Conservation (phyloP, 352 stramenopile genomes). For the Globisporangium iwayamae region DNA sequence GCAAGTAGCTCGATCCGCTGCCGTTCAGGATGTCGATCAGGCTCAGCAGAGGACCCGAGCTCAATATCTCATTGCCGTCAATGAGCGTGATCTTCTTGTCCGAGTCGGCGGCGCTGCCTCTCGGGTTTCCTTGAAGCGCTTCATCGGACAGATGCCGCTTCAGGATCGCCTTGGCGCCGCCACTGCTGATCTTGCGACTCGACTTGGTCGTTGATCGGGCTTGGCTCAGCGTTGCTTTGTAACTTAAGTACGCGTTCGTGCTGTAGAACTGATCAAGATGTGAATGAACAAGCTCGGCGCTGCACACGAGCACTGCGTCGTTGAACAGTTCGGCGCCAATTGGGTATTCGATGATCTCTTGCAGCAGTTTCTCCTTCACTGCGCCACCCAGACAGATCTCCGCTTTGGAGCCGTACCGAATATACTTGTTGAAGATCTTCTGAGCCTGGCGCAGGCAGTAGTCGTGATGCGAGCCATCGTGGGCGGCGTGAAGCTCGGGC, state of each 20-base stretch:
- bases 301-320: conserved; percentile 51
- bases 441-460: conserved; percentile 59
- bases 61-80: background rate
- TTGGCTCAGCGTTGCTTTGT: conserved; percentile 23
- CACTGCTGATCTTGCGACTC: background rate
- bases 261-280: conserved; percentile 61
- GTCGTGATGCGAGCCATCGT: conserved; percentile 37
- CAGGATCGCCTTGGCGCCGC: conserved; percentile 3
- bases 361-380: conserved; percentile 46
- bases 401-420: conserved; percentile 65
- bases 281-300: conserved; percentile 56
- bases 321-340: conserved; percentile 50
- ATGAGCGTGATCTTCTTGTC: background rate
- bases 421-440: conserved; percentile 81
- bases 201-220: background rate
- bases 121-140: background rate
- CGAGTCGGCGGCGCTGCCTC: background rate
- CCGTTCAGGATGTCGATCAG: conserved; percentile 46
- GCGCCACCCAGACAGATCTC: conserved; percentile 46
- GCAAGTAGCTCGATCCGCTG: conserved; percentile 46
- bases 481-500: conserved; percentile 14
- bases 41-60: conserved; percentile 9
- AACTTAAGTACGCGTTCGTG: conserved; percentile 38
- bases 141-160: conserved; percentile 8
- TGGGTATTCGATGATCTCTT: conserved; percentile 42